These are phyloP conservation scores for Neurospora sp. DNA, from an alignment of 495 filamentous ascomycete genomes.

Conservation along the genomic window DNA sequence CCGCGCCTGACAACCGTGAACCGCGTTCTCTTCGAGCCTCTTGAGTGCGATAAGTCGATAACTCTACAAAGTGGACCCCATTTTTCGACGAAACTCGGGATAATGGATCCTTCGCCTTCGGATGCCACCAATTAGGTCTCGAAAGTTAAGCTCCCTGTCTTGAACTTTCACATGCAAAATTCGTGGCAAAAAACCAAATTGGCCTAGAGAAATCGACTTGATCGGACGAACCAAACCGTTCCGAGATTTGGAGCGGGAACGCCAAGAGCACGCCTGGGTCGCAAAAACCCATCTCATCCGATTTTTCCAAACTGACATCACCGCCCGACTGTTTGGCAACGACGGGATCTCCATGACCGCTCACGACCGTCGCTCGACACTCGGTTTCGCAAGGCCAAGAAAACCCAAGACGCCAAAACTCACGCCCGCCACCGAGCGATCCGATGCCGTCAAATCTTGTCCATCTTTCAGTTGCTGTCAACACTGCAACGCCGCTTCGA, in stretches of 20 bases:
- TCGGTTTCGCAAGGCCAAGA: not conserved
- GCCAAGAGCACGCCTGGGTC: not conserved
- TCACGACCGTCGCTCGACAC: not conserved
- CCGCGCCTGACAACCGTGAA: not conserved
- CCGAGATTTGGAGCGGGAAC: not conserved
- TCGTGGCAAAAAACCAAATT: not conserved
- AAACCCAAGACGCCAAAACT: not conserved
- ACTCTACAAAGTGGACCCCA: not conserved
- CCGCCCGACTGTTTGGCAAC: not conserved
- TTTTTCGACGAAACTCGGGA: not conserved
- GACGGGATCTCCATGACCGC: not conserved
- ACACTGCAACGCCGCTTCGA: not conserved
- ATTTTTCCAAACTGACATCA: not conserved
- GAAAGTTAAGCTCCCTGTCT: not conserved
- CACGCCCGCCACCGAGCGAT: not conserved
- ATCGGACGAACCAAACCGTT: not conserved
- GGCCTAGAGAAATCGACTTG: not conserved
- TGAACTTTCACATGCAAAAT: not conserved
- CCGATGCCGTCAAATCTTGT: not conserved
- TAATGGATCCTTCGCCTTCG: not conserved
- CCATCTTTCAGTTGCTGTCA: not conserved
- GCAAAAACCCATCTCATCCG: not conserved
- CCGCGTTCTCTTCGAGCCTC: not conserved
- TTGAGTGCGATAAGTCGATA: not conserved
- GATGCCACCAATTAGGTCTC: not conserved